Conservation (phyloP, 495 filamentous ascomycete species). For the Poronia punctata region DNA sequence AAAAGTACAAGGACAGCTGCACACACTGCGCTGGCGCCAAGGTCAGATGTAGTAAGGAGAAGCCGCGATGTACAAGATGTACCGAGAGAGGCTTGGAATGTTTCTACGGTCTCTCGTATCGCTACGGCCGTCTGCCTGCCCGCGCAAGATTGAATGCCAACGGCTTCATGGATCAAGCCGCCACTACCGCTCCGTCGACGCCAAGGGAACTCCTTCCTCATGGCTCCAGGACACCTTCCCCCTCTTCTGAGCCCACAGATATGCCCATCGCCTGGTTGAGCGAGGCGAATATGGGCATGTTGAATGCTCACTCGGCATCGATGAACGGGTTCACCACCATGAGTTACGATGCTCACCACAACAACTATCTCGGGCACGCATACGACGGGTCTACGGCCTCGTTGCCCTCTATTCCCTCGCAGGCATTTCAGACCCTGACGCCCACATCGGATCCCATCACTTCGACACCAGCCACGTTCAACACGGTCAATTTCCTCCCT, state of each 20-base stretch:
- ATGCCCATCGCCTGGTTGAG: constrained; percentile 10
- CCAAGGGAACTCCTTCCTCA: constrained; percentile 10
- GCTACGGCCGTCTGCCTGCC: constrained; percentile 13
- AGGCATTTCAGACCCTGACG: constrained; percentile 1
- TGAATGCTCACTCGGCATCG: constrained; percentile 1
- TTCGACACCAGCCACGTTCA: constrained; percentile 5
- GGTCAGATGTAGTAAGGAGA: constrained; percentile 13
- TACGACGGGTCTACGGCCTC: constrained; percentile 1
- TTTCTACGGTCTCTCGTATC: constrained; percentile 12
- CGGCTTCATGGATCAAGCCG: constrained; percentile 6
- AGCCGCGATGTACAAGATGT: constrained; percentile 11
- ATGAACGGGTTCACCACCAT: constrained; percentile 5
- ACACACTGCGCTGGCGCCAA: constrained; percentile 13
- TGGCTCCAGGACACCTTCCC: constrained; percentile 9
- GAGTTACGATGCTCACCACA: constrained; percentile 3
- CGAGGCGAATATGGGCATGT: constrained; percentile 6
- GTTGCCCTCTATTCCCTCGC: constrained; percentile 2
- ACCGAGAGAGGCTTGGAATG: constrained; percentile 10
- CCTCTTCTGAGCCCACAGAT: constrained; percentile 5
- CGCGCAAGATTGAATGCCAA: constrained; percentile 6
- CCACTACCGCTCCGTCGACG: constrained; percentile 3
- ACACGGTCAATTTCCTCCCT: constrained; percentile 5
- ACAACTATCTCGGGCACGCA: constrained; percentile 1
- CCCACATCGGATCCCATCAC: constrained; percentile 8
- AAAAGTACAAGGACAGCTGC: constrained; percentile 16